Conservation (phyloP, 805 yeast genomes). For the Candida germanica region DNA sequence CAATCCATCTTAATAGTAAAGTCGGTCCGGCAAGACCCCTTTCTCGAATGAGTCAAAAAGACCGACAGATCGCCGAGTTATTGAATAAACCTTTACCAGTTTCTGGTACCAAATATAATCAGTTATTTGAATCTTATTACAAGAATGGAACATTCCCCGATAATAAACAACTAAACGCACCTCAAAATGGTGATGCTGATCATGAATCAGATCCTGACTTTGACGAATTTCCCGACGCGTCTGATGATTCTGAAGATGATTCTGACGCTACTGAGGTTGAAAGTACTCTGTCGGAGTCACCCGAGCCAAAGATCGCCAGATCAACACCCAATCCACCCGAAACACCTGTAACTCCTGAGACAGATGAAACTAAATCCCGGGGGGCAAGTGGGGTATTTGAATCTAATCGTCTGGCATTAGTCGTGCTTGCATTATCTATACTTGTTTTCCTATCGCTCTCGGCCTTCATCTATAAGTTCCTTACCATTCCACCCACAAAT, state of each 20-base stretch:
- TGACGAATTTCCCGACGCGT: constrained; percentile 10
- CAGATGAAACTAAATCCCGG: too few relatives aligned
- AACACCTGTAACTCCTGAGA: neutral
- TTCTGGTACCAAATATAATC: constrained; percentile 7
- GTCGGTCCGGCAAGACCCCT: constrained; percentile 40
- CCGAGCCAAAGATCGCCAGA: constrained; percentile 3
- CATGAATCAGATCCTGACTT: constrained; percentile 5
- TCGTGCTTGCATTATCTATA: neutral
- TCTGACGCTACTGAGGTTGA: constrained; percentile 2
- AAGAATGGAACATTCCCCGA: constrained; percentile 1
- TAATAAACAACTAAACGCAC: neutral
- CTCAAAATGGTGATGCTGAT: neutral
- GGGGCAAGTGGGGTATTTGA: too few relatives aligned
- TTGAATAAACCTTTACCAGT: constrained; percentile 3
- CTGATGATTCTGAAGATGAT: neutral
- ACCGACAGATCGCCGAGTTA: constrained; percentile 4
- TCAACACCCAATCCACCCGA: constrained; percentile 12
- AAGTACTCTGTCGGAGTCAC: constrained; percentile 12
- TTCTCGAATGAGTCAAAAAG: constrained; percentile 10
- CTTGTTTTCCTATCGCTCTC: neutral
- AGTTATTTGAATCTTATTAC: constrained; percentile 7
- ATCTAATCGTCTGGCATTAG: neutral
- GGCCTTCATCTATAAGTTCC: neutral
- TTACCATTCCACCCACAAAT: neutral
- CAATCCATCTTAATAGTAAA: constrained; percentile 35